Evolutionary conservation across 2,329 filamentous ascomycete genomes (phyloP), one percentile per base, ranked within the genome.

Genomic region (Fusarium gaditjirri): DNA sequence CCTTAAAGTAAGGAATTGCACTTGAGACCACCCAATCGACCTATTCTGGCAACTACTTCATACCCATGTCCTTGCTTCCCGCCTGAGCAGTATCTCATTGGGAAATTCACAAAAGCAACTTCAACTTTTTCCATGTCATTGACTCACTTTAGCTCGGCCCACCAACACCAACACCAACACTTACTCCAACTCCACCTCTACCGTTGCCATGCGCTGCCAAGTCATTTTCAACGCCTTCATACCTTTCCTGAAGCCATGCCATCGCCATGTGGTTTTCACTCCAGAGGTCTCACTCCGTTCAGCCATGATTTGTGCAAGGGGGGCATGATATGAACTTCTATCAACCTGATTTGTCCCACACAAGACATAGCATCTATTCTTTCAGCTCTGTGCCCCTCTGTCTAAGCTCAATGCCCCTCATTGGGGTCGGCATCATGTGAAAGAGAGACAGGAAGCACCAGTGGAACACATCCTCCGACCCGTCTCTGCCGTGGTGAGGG

Each of bases 41-140:
- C 64, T 50, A 46, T 69, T 66, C 41, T 38, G 71, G 71, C 44
- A 62, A 65, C 42, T 33, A 43, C 39, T 53, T 68, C 54, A 43
- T 43, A 73, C 72, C 74, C 75, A 71, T 75, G 72, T 75, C 75
- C 75, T 68, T 77, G 75, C 58, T 77, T 70, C 65, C 68, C 70
- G 62, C 52, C 57, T 59, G 33, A 41, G 42, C 33, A 27, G 41
- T 29, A 21, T 52, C 47, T 52, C 54, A 68, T 52, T 62, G 31
- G 63, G 49, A 67, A 62, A 33, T 36, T 67, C 41, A 43, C 35
- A 54, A 57, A 68, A 68, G 65, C 57, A 68, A 68, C 50, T 43
- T 59, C 58, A 56, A 36, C 53, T 27, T 35, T 56, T 55, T 19
- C 61, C 44, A 31, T 52, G n/a, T 43, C 23, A 68, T n/a, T 46